Evolutionary conservation across 768 basidiomycete genomes (phyloP).

Genomic region (Tulasnella sp.): DNA sequence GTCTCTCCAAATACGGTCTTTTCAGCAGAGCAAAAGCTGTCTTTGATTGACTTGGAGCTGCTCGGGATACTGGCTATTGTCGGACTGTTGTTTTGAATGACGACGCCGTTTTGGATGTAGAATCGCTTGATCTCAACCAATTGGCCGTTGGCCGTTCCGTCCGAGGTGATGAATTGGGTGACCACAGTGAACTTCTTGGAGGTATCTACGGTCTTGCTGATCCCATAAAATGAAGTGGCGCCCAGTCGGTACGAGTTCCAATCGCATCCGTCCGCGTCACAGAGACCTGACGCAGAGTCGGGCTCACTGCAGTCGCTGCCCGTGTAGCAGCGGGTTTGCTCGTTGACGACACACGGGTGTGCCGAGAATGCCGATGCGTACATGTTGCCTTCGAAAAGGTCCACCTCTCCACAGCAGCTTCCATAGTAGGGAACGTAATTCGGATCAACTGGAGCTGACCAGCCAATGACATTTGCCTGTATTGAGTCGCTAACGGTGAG

Average conservation of each 20-base stretch:
- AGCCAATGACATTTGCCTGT: background rate
- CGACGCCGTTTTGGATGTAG: background rate
- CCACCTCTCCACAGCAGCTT: background rate
- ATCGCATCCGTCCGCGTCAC: background rate
- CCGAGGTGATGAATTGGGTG: background rate
- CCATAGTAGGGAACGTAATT: constrained; percentile 42
- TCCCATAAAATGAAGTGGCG: background rate
- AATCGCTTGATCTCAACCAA: background rate
- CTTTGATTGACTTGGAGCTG: background rate
- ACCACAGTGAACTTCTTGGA: background rate
- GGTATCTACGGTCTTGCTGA: background rate
- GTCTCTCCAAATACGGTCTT: background rate
- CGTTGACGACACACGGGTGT: background rate
- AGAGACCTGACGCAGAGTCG: background rate
- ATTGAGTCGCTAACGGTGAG: background rate
- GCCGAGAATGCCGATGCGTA: background rate
- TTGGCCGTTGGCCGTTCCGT: background rate
- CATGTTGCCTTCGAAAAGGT: constrained; percentile 5
- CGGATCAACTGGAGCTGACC: background rate
- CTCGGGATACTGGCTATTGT: constrained; percentile 45
- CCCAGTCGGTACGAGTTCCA: background rate
- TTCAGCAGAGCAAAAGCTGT: background rate
- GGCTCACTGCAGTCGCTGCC: background rate
- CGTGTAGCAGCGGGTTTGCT: background rate
- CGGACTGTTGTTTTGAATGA: background rate